Base-by-base conservation (phyloP, 1,284 basidiomycete species). In the Irpex lacteus region DNA sequence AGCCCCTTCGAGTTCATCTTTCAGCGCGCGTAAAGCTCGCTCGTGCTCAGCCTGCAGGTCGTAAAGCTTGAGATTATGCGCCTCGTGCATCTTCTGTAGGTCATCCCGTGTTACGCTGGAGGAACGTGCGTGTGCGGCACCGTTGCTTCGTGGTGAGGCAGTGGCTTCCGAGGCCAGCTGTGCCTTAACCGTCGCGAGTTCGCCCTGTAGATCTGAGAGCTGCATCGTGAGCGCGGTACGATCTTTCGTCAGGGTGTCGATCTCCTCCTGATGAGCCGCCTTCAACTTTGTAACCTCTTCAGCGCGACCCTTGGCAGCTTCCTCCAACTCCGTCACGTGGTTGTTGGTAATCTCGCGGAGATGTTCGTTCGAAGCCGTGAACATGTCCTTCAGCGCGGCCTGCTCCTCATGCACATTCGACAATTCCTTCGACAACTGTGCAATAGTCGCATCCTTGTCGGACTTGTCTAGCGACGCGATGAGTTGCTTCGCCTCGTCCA, bases 31-130 rank as follows among this genome's bases (percentile, higher is more conserved):
- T 60, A 89, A 76, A 40, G 80, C 78, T 70, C 86, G 88, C 59
- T 89, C 87, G 70, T 94, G 87, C 55, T 85, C 85, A 37, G 89
- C 86, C 71, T 91, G 81, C 65, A 95, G 72, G 74, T 95, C 92
- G 67, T 90, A 81, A 70, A 95, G 78, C 78, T 90, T 94, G 67
- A 89, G 80, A 71, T 91, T 94, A 74, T 92, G 92, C 5, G 91
- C 92, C 73, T 92, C 89, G 69, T 92, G 90, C 73, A 90, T 75
- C 70, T 81, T 85, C 73, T 87, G 85, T 55, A 94, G 76, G 64
- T 93, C 90, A 66, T 93, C 90, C 70, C 86, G 87, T 44, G 89
- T 84, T 8, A 91, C 85, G 8, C 79, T 81, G 49, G 84, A 78
- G 18, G 80, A 73, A n/a, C 79, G 76, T 36, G 78, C 77, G 6